Conservation (phyloP, 495 filamentous ascomycete genomes). For the Letharia lupina region DNA sequence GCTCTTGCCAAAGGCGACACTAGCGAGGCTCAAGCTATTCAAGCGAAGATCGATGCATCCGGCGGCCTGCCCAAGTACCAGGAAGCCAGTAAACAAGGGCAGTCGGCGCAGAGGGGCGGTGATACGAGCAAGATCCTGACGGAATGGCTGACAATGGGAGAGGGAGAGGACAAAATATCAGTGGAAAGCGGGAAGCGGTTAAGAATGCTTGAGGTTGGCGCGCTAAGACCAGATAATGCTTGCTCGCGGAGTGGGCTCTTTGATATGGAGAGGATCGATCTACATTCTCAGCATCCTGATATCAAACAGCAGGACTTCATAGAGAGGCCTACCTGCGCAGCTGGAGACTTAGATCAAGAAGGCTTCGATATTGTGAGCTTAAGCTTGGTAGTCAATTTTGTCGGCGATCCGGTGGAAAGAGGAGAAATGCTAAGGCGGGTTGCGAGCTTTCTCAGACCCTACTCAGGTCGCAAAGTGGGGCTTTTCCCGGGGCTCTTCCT, state of each 20-base stretch:
- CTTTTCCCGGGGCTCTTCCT: conserved; percentile 76
- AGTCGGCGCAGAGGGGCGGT: conserved; percentile 74
- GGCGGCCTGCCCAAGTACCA: conserved; percentile 85
- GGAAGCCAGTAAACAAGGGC: conserved; percentile 77
- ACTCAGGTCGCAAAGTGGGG: conserved; percentile 19
- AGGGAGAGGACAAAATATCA: conserved; percentile 27
- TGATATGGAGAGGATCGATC: conserved; percentile 76
- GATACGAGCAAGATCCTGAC: conserved; percentile 82
- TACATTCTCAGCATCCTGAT: conserved; percentile 71
- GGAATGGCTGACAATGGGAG: conserved; percentile 62
- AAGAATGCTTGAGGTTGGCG: conserved; percentile 80
- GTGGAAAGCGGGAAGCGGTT: conserved; percentile 34
- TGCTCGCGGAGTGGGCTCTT: conserved; percentile 65
- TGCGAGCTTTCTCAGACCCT: conserved; percentile 50
- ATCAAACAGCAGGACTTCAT: conserved; percentile 93
- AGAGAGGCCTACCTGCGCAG: conserved; percentile 63
- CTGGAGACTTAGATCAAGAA: conserved; percentile 40
- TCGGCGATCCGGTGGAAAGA: conserved; percentile 61
- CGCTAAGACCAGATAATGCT: conserved; percentile 74
- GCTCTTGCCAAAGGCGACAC: conserved; percentile 58
- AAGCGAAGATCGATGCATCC: conserved; percentile 51
- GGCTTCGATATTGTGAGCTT: conserved; percentile 84
- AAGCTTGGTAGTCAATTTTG: conserved; percentile 93
- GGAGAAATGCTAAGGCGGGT: conserved; percentile 84
- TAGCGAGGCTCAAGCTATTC: conserved; percentile 44